Conservation (phyloP, 1,139 yeast species). For the Sugiyamaella neomexicana region DNA sequence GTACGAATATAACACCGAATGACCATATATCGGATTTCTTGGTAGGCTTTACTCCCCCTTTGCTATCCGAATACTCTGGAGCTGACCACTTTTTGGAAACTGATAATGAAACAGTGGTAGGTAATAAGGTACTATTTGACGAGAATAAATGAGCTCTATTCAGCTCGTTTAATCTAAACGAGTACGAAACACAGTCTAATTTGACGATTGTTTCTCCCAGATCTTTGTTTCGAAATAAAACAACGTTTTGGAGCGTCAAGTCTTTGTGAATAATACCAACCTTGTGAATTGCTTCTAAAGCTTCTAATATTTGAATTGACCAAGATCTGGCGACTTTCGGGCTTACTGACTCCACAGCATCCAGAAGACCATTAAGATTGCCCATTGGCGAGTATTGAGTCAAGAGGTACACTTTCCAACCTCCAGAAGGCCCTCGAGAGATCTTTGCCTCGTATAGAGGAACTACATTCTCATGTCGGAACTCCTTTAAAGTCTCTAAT, state of each 20-base stretch:
- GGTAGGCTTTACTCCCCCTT: constrained; percentile 47
- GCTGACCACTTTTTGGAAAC: constrained; percentile 58
- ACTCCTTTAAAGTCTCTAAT: constrained; percentile 56
- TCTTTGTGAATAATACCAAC: constrained; percentile 73
- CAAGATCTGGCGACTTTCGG: constrained; percentile 80
- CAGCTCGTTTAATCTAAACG: constrained; percentile 65
- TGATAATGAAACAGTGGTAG: constrained; percentile 37
- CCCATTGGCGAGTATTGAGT: constrained; percentile 65
- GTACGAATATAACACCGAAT: constrained; percentile 74
- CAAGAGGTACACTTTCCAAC: constrained; percentile 68
- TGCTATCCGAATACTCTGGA: constrained; percentile 58
- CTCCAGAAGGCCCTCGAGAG: constrained; percentile 41
- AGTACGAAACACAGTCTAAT: constrained; percentile 69
- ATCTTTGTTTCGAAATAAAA: constrained; percentile 50
- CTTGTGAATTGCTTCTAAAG: constrained; percentile 78
- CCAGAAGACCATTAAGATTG: constrained; percentile 62
- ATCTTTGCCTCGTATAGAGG: constrained; percentile 69
- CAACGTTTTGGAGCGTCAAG: constrained; percentile 62
- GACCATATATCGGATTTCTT: constrained; percentile 93
- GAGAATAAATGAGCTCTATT: constrained; percentile 38
- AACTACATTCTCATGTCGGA: constrained; percentile 65
- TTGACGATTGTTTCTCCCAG: constrained; percentile 60
- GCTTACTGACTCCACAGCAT: constrained; percentile 66
- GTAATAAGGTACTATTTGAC: constrained; percentile 2
- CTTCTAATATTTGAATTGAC: constrained; percentile 85